Base-by-base conservation (phyloP, 2,329 filamentous ascomycete genomes). In the Penicillium sp. region DNA sequence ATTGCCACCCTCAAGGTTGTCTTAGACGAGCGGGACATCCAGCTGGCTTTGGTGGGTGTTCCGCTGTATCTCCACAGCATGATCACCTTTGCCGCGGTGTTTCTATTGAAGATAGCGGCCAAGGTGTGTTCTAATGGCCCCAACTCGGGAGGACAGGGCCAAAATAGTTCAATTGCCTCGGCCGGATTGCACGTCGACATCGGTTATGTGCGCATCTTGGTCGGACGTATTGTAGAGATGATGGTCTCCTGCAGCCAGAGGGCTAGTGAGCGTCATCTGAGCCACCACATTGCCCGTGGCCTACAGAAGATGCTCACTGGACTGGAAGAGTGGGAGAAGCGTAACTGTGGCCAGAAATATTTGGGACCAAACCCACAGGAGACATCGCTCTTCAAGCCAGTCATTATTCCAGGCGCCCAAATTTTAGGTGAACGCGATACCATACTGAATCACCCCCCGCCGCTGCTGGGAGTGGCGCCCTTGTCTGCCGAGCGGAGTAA, bases 41-140 rank as follows among this genome's bases (percentile, higher is more conserved):
- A 79, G 51, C 63, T 69, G 31, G 73, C 74, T 16, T 64, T 79
- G 52, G 71, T 77, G 19, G 78, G 77, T 42, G 74, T 79, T 14
- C 77, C 78, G 13, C 60, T 78, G 31, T 79, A 79, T 57, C 68
- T 80, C 6, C 76, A 79, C 63, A 78, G 76, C 54, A 79, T 79
- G 76, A 78, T 80, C 45, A 77, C 78, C 0, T 79, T 79, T 64
- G 76, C 78, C 1, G 74, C 75, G 7, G 77, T 79, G 9, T 80
- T 80, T 50, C 66, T 80, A 8, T 61, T 79, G 44, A 79, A 79
- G 55, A 76, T 79, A 19, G 71, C 74, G 54, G 70, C 79, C 64
- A 74, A 79, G 46, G 61, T 68, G 45, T 74, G 71, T 55, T 73
- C 73, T 3, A 68, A 59, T 27, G 65, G 73, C 19, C 19, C 57